Percentiles rank a stretch among this genome's conserved stretches.
These are phyloP conservation scores for Lactifluus piperatus DNA, from an alignment of 768 basidiomycete genomes.

Conservation along the genomic window DNA sequence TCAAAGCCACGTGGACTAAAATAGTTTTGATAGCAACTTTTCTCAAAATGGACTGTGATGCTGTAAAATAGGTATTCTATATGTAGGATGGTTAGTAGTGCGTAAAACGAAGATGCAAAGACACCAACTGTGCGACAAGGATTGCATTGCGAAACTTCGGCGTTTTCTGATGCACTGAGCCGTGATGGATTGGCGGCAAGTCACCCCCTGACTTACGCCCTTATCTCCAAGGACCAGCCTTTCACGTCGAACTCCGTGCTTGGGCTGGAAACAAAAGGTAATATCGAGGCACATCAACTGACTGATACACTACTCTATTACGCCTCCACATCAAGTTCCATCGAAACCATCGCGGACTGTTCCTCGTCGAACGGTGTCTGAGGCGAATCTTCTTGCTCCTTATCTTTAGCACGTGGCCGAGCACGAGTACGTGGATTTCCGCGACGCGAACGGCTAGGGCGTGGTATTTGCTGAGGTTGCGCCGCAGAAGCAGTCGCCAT, in stretches of 20 bases:
- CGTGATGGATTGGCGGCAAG: not conserved
- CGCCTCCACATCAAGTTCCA: slow-evolving; percentile 31
- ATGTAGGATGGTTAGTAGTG: not conserved
- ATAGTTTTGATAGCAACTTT: not conserved
- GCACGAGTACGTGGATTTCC: not conserved
- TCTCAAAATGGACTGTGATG: not conserved
- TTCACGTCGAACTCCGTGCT: not conserved
- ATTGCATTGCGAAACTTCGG: not conserved
- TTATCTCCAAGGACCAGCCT: not conserved
- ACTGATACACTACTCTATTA: not conserved
- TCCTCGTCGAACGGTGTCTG: slow-evolving; percentile 8
- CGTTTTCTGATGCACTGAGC: not conserved
- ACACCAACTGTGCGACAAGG: slow-evolving; percentile 4
- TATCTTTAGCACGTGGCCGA: slow-evolving; percentile 12
- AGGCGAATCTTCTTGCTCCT: slow-evolving; percentile 8
- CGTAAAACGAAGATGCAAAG: not conserved
- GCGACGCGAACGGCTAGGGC: slow-evolving; percentile 3
- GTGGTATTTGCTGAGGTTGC: not conserved
- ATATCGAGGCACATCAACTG: not conserved
- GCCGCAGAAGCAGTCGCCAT: not conserved
- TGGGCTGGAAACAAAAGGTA: not conserved
- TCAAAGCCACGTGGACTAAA: not conserved
- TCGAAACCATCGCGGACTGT: slow-evolving; percentile 27
- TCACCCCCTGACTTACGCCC: not conserved
- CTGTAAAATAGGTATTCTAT: not conserved